Conservation (phyloP, 192 early-diverging fungal genomes). For the Entomortierella parvispora region DNA sequence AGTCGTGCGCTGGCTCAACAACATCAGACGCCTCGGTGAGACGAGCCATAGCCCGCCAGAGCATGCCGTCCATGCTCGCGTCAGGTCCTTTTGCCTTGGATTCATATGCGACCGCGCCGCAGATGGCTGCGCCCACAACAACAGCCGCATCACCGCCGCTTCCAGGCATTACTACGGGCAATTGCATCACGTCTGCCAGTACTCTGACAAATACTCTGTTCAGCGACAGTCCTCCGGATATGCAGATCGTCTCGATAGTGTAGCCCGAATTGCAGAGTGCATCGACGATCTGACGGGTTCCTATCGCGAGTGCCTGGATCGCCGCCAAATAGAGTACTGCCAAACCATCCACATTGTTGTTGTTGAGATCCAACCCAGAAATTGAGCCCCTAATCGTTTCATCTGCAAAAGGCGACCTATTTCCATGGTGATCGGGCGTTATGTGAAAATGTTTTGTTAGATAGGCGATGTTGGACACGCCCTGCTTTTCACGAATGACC, state of each 20-base stretch:
- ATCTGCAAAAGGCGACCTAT: constrained; percentile 77
- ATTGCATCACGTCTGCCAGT: constrained; percentile 65
- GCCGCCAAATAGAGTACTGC: constrained; percentile 67
- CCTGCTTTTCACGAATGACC: constrained; percentile 23
- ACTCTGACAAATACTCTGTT: constrained; percentile 71
- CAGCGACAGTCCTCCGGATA: constrained; percentile 74
- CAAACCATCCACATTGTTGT: constrained; percentile 56
- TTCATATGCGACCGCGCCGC: constrained; percentile 66
- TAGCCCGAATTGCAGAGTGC: constrained; percentile 58
- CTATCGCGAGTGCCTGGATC: constrained; percentile 68
- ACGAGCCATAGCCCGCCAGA: constrained; percentile 67
- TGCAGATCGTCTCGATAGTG: constrained; percentile 63
- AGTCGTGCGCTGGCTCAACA: constrained; percentile 54
- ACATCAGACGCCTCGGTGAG: constrained; percentile 59
- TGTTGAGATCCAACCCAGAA: constrained; percentile 65
- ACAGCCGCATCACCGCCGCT: constrained; percentile 66
- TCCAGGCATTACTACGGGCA: constrained; percentile 63
- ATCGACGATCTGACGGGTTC: constrained; percentile 72
- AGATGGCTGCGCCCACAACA: constrained; percentile 74
- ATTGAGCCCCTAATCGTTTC: constrained; percentile 67
- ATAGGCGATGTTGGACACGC: constrained; percentile 28
- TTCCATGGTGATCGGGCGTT: constrained; percentile 83
- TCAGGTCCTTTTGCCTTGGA: constrained; percentile 16
- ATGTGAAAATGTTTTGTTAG: constrained; percentile 65
- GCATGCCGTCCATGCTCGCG: constrained; percentile 16